Base-by-base conservation (phyloP, 495 filamentous ascomycete species). In the Polyplosphaeria fusca region DNA sequence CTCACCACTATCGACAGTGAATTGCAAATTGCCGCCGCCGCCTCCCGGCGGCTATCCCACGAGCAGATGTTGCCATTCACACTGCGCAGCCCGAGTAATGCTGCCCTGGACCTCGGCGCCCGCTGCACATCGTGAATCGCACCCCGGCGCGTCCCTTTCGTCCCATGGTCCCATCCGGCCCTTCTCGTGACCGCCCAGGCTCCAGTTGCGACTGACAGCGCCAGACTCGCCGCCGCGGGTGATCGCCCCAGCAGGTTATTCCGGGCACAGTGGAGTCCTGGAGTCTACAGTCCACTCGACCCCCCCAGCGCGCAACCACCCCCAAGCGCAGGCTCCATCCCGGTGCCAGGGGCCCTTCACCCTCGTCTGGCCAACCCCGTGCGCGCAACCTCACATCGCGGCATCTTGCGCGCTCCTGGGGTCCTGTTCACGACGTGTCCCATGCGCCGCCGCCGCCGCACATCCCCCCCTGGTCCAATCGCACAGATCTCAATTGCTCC, bases 401-500 rank as follows among this genome's bases (percentile, higher is more conserved):
- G 41, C 38, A 55, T 48, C 44, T 30, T 19, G 51, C 53, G 32
- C 19, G 26, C 49, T 39, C 14, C 47, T 23, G 47, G 26, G 30
- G 28, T n/a, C 23, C 26, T 13, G 26, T 30, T 19, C 44, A 18
- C 42, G 23, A 39, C 16, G 25, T 18, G 19, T 7, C 19, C 39
- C 39, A 5, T 42, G 39, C 39, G 39, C 52, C 23, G 39, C 45
- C 46, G 27, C 40, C 32, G 30, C 55, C 55, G 42, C 38, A n/a
- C n/a, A n/a, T n/a, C 18, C n/a, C 56, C 24, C 19, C 49, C 32
- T 30, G 25, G 41, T 32, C 60, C 60, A 58, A 58, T 63, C n/a
- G 60, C 54, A 42, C 41, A 19, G 3, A 40, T 38, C 42, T 26
- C 60, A 43, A 41, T 54, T 39, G 25, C 35, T 32, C 32, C 38